Evolutionary conservation across 345 rosid genomes (phyloP).

Genomic region (Lumnitzera racemosa): DNA sequence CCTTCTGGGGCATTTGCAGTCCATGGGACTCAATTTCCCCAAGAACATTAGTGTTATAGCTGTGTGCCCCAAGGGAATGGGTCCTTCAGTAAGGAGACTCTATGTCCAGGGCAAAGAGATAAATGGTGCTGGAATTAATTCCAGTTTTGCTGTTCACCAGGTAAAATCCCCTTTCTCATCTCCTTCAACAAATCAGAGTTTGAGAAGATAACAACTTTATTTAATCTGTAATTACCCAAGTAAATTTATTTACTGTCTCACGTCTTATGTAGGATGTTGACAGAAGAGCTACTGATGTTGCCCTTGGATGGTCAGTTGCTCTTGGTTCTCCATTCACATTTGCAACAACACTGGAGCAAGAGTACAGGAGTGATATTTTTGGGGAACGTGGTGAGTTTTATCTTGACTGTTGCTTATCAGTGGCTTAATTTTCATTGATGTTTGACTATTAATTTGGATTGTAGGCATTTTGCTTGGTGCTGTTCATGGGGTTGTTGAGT

Average conservation of each 20-base stretch:
- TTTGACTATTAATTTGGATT: slow-evolving; percentile 5
- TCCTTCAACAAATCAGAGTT: neutral
- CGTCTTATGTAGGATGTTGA: slow-evolving; percentile 63
- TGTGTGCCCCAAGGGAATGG: slow-evolving; percentile 89
- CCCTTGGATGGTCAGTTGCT: slow-evolving; percentile 90
- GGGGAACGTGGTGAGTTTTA: slow-evolving; percentile 73
- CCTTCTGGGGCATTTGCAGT: slow-evolving; percentile 79
- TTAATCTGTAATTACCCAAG: neutral
- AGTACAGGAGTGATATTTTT: slow-evolving; percentile 92
- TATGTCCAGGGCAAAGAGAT: slow-evolving; percentile 87
- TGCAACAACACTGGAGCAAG: slow-evolving; percentile 84
- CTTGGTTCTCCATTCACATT: slow-evolving; percentile 91
- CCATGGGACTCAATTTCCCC: slow-evolving; percentile 68
- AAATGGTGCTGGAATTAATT: slow-evolving; percentile 91
- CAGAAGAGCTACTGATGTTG: slow-evolving; percentile 82
- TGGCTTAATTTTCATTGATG: neutral
- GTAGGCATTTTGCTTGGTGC: slow-evolving; percentile 86
- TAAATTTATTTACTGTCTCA: neutral
- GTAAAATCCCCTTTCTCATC: slow-evolving; percentile 19
- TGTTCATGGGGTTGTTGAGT: slow-evolving; percentile 82
- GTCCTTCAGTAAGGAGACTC: slow-evolving; percentile 84
- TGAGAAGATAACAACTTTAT: neutral
- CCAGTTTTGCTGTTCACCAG: slow-evolving; percentile 89
- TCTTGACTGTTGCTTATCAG: neutral
- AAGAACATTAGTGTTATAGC: slow-evolving; percentile 76